Conservation (phyloP, 2,329 filamentous ascomycete species). For the Aschersonia sp. region DNA sequence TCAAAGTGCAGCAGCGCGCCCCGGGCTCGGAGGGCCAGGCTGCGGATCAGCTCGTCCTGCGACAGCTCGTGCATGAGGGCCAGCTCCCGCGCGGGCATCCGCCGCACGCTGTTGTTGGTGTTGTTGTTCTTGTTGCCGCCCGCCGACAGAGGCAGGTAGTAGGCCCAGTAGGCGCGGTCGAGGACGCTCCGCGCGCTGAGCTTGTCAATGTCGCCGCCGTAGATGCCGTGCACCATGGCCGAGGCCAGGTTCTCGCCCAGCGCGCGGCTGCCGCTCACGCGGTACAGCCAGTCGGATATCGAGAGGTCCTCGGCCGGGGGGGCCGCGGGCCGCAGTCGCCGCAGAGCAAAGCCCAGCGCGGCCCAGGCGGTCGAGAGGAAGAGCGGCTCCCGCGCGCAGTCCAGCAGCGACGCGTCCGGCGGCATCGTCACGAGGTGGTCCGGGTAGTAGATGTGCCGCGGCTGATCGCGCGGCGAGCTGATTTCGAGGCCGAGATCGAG, state of each 20-base stretch:
- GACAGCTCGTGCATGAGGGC: slow-evolving; percentile 13
- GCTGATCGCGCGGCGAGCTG: slow-evolving; percentile 29
- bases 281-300: slow-evolving; percentile 20
- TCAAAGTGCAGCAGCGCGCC: slow-evolving; percentile 21
- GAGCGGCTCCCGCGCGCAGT: slow-evolving; percentile 16
- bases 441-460: slow-evolving; percentile 75
- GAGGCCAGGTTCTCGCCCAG: slow-evolving; percentile 62
- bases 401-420: slow-evolving; percentile 11
- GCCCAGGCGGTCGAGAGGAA: slow-evolving; percentile 16
- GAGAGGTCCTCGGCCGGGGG: slow-evolving; percentile 17
- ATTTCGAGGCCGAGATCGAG: slow-evolving; percentile 24
- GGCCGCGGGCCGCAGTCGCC: slow-evolving; percentile 7
- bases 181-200: slow-evolving; percentile 55
- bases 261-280: slow-evolving; percentile 13
- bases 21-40: slow-evolving; percentile 15
- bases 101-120: slow-evolving; percentile 30
- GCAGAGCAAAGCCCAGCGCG: slow-evolving; percentile 11
- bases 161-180: slow-evolving; percentile 16
- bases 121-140: background rate
- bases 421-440: slow-evolving; percentile 41
- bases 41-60: slow-evolving; percentile 14
- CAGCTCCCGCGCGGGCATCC: slow-evolving; percentile 16
- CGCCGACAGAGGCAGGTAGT: slow-evolving; percentile 12
- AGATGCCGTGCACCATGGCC: slow-evolving; percentile 72
- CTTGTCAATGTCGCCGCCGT: slow-evolving; percentile 74